Evolutionary conservation across 768 basidiomycete genomes (phyloP), one percentile per base, ranked within the genome.

Genomic region (Panaeolus cyanescens): DNA sequence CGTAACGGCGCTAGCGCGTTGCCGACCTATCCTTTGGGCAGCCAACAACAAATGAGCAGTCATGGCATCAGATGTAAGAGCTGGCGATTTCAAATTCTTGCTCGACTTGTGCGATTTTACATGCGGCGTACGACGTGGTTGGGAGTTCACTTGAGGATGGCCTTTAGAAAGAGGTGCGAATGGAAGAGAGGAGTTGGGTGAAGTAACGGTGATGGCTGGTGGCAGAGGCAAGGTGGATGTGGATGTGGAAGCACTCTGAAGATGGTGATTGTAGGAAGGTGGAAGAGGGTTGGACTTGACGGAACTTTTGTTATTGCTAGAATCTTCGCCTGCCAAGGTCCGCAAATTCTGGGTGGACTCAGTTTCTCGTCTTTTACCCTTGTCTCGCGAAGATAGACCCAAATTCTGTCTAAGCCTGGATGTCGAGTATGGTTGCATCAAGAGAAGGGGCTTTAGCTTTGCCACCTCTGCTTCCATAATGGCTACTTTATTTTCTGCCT

Each of bases 21-120:
- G 79, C 32, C 84, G 81, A 4, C 90, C 90, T 3, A 91, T 79
- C 57, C 77, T 86, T n/a, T 89, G 83, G 8, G 89, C 87, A 3
- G 91, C 91, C 12, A 90, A 75, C 1, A 93, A 77, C 10, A 92
- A 74, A 65, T 90, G 90, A 65, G 92, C 91, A 0, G 82, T 79
- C 50, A 88, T 83, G 4, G 91, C 91, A 62, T 93, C 91, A 1
- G 87, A 75, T 62, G 80, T 70, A 42, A 83, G 60, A 37, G 82
- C 70, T 1, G 55, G 54, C 25, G 62, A 56, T 65, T 63, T 54
- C 15, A 32, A 15, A 37, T 55, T 55, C 28, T 66, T 64, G 58
- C 22, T 25, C 4, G 62, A n/a, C 32, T 67, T 59, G 58, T 67
- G 60, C 32, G 65, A 45, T 40, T 59, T 59, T 37, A 31, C 19